Conservation (phyloP, 176 grass and related monocot species). For the Hordeum vulgare region MorexV3_pseudomolecules_assembly NC_058519.1:532992637-532993136, state of each 20-base stretch:
- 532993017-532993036: not conserved
- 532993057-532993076: not conserved
- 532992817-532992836: conserved; percentile 83
- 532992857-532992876: conserved; percentile 96
- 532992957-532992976: not conserved
- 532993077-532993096: not conserved
- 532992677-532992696: not conserved
- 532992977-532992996: conserved; percentile 22
- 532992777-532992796: conserved; percentile 94
- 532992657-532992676: not conserved
- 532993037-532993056: not conserved
- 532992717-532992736: not conserved
- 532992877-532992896: conserved; percentile 91
- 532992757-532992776: conserved; percentile 57
- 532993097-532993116: not conserved
- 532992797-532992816: conserved; percentile 62
- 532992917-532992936: not conserved
- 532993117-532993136: no score
- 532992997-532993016: not conserved
- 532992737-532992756: not conserved
- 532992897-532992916: conserved; percentile 42
- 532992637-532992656: not conserved
- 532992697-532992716: not conserved
- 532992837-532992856: conserved; percentile 82
- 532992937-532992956: not conserved